Evolutionary conservation across 352 stramenopile species (phyloP).

Genomic region (Pseudoperonospora humuli): DNA sequence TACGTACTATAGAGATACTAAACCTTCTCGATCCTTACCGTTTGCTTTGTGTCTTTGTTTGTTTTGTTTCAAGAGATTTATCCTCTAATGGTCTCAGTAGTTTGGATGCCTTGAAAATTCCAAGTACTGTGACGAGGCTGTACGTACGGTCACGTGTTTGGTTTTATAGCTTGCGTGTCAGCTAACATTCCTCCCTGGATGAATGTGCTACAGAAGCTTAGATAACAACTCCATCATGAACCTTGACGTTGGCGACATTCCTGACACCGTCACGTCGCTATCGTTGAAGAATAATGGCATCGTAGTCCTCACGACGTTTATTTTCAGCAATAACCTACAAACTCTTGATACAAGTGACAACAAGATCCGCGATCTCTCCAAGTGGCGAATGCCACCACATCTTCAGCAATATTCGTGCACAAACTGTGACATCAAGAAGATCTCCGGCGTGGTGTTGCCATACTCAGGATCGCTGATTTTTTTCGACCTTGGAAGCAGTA

Average conservation of each 20-base stretch:
- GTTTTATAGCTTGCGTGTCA: neutral
- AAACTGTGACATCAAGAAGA: constrained; percentile 19
- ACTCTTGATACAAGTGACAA: constrained; percentile 28
- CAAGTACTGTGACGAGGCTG: constrained; percentile 16
- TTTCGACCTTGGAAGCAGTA: constrained; percentile 24
- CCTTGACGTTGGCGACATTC: constrained; percentile 15
- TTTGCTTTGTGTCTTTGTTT: neutral
- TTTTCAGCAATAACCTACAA: constrained; percentile 17
- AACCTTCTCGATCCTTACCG: too few species aligned
- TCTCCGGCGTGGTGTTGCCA: constrained; percentile 27
- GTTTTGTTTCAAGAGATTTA: constrained; percentile 15
- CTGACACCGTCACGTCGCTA: constrained; percentile 16
- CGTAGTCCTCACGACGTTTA: constrained; percentile 11
- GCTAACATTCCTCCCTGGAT: neutral
- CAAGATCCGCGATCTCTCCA: constrained; percentile 19
- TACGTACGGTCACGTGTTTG: constrained; percentile 5
- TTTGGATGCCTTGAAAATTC: constrained; percentile 21
- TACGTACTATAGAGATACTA: too few species aligned
- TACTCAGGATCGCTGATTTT: constrained; percentile 13
- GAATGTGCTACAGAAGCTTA: constrained; percentile 12
- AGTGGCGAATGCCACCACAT: constrained; percentile 28
- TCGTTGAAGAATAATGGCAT: constrained; percentile 28
- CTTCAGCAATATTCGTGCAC: constrained; percentile 23
- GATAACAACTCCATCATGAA: constrained; percentile 18
- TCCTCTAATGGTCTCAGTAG: constrained; percentile 22